phyloP scores from a whole-genome alignment of 2,329 filamentous ascomycete species.

The Aspergillus sp. region DNA sequence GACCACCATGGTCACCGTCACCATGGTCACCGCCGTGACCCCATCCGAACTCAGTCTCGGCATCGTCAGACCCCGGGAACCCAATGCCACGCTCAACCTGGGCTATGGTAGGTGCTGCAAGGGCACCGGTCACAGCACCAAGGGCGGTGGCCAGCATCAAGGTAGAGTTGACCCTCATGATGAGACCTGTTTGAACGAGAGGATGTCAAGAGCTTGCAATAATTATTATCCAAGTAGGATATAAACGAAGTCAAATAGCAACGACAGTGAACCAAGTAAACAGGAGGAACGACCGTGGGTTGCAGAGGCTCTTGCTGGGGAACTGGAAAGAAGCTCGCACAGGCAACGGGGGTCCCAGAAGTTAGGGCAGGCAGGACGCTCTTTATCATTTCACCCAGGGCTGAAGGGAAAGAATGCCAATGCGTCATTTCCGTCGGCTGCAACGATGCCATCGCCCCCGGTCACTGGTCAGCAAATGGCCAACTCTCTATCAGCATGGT shows the following conservation, averaged over 20 bases:
- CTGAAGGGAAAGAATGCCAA: background rate
- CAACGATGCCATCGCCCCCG: constrained; percentile 1
- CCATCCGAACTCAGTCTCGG: background rate
- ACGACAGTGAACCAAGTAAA: background rate
- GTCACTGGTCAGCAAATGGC: background rate
- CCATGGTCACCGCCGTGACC: background rate
- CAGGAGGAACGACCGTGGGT: constrained; percentile 12
- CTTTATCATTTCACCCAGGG: constrained; percentile 8
- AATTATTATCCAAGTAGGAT: background rate
- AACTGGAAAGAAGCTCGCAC: background rate
- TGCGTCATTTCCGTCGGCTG: constrained; percentile 5
- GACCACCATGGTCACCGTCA: background rate
- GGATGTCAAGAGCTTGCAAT: constrained; percentile 4
- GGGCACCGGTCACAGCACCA: constrained; percentile 7
- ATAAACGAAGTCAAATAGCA: background rate
- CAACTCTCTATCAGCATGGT: background rate
- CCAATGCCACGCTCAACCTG: constrained; percentile 3
- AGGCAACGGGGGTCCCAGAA: background rate
- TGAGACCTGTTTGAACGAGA: constrained; percentile 5
- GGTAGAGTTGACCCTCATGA: constrained; percentile 9
- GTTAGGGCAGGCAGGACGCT: background rate
- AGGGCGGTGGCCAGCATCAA: constrained; percentile 9
- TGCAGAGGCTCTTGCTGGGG: constrained; percentile 5
- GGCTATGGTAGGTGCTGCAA: constrained; percentile 7
- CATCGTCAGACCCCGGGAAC: background rate